Conservation (phyloP, 208 protist genomes). For the Acanthamoeba sp. region DNA sequence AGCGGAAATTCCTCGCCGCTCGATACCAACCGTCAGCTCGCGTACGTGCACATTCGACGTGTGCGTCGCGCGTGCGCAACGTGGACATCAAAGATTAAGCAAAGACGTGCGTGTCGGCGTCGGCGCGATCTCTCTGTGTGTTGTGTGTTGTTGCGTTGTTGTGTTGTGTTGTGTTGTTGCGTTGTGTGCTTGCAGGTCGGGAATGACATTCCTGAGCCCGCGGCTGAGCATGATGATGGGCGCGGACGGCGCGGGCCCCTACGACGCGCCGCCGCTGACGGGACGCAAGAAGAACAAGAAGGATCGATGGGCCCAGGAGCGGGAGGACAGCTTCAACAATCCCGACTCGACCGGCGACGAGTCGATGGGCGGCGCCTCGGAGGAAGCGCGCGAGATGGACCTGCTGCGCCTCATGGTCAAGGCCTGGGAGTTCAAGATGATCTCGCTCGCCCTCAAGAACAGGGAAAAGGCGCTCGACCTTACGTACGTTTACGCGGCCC, state of each 20-base stretch:
- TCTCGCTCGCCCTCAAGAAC: conserved; percentile 33
- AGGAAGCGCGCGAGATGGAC: background rate
- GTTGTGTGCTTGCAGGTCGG: background rate
- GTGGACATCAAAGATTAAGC: too few relatives aligned
- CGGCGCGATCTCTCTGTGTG: too few relatives aligned
- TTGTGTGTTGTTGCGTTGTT: too few relatives aligned
- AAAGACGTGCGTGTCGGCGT: too few relatives aligned
- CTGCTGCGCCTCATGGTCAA: conserved; percentile 59
- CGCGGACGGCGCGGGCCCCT: background rate
- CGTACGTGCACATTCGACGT: background rate
- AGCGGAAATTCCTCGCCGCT: background rate
- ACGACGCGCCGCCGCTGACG: background rate
- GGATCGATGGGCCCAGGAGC: conserved; percentile 42
- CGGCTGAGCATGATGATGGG: conserved; percentile 24
- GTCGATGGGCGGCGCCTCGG: background rate
- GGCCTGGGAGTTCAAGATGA: conserved; percentile 59
- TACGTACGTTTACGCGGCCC: conserved; percentile 1
- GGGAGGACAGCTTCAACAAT: conserved; percentile 34
- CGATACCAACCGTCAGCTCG: background rate
- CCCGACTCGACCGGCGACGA: conserved; percentile 32
- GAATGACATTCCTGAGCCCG: conserved; percentile 16
- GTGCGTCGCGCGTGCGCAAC: too few relatives aligned
- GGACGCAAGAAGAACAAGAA: conserved; percentile 31
- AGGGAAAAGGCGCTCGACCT: conserved; percentile 26
- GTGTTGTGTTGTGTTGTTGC: too few relatives aligned